Conservation (phyloP, 345 rosid genomes). For the Ricinus communis region DNA sequence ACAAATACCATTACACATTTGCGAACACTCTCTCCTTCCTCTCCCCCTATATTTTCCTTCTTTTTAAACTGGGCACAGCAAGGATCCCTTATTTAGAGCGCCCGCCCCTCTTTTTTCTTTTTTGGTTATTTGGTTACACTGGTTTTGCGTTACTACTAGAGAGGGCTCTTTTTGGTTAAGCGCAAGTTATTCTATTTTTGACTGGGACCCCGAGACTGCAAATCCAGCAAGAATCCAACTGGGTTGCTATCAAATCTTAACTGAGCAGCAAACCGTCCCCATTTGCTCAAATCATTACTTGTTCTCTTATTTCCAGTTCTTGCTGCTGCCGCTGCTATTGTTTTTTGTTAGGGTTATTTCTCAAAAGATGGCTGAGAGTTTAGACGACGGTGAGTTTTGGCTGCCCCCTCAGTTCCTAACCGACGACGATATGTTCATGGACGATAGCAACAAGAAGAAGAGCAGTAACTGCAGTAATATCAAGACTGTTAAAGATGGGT, state of each 20-base stretch:
- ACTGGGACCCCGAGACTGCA: conserved; percentile 38
- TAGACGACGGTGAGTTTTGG: conserved; percentile 69
- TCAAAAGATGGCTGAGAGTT: conserved; percentile 52
- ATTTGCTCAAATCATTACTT: conserved; percentile 4
- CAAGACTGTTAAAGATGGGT: conserved; percentile 6
- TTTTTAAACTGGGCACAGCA: too few relatives aligned
- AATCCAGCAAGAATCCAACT: conserved; percentile 25
- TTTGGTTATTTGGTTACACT: too few relatives aligned
- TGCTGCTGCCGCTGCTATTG: background rate
- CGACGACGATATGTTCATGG: conserved; percentile 56
- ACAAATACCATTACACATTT: conserved; percentile 34
- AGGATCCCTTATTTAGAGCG: background rate
- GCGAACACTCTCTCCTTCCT: background rate
- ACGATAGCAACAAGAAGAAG: background rate
- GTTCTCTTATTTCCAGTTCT: background rate
- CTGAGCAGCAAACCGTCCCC: conserved; percentile 30
- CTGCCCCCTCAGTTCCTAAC: conserved; percentile 73
- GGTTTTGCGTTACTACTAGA: too few relatives aligned
- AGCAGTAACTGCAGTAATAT: background rate
- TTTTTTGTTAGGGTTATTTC: background rate
- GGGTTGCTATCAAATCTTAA: conserved; percentile 39
- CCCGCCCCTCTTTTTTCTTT: too few relatives aligned
- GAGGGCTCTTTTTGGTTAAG: too few relatives aligned
- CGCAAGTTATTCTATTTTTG: background rate
- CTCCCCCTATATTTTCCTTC: too few relatives aligned